These are phyloP conservation scores for Paraphoma sp. DNA, from an alignment of 2,329 filamentous ascomycete genomes.

Conservation along the genomic window DNA sequence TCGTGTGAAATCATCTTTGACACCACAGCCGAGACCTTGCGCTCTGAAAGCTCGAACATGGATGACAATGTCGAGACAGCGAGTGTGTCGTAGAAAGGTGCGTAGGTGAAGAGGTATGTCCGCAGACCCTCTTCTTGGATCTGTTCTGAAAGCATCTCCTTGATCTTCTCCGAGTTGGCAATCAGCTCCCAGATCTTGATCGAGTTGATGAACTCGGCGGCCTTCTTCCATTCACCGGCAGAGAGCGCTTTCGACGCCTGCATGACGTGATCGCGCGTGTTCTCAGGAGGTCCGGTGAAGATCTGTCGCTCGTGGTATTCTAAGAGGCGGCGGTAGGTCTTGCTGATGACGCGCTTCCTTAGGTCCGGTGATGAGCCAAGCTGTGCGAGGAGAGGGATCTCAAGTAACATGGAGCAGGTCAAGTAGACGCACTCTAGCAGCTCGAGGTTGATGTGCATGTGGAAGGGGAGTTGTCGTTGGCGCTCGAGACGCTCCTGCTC, in stretches of 20 bases:
- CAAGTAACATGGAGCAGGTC: slow-evolving; percentile 98
- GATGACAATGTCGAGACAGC: slow-evolving; percentile 81
- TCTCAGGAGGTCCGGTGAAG: slow-evolving; percentile 97
- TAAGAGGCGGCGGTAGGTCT: slow-evolving; percentile 98
- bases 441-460: slow-evolving; percentile 99
- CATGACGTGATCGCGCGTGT: slow-evolving; percentile 99
- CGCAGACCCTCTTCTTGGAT: slow-evolving; percentile 98
- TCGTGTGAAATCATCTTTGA: slow-evolving; percentile 99
- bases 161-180: slow-evolving; percentile 90
- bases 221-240: slow-evolving; percentile 98
- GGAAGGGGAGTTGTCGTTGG: slow-evolving; percentile 97
- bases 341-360: slow-evolving; percentile 97
- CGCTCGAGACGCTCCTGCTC: slow-evolving; percentile 98
- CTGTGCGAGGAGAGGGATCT: slow-evolving; percentile 96
- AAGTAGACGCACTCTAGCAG: slow-evolving; percentile 98
- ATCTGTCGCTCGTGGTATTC: slow-evolving; percentile 99
- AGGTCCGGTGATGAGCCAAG: slow-evolving; percentile 96
- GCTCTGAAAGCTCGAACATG: slow-evolving; percentile 93
- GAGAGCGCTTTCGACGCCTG: slow-evolving; percentile 97
- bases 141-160: slow-evolving; percentile 95
- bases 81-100: slow-evolving; percentile 97
- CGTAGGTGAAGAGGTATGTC: slow-evolving; percentile 99
- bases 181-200: slow-evolving; percentile 99
- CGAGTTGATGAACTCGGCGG: slow-evolving; percentile 88
- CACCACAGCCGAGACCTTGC: slow-evolving; percentile 93